phyloP scores from a whole-genome alignment of 805 yeast species.

The Metschnikowia rubicola region DNA sequence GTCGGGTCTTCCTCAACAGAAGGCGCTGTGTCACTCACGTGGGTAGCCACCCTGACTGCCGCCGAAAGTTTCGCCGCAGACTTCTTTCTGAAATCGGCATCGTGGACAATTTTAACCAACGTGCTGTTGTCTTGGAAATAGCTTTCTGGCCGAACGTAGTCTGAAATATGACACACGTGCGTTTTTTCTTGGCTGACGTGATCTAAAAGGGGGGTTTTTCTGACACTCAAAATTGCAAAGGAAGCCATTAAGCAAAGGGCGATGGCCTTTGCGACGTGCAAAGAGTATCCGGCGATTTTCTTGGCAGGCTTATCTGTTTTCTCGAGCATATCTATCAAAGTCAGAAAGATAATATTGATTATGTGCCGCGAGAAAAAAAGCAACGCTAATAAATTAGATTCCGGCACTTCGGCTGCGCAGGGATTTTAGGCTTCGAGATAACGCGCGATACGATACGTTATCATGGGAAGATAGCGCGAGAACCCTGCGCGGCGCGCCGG shows the following conservation, averaged over 20 bases:
- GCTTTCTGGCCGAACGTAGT: slow-evolving; percentile 2
- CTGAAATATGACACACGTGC: not conserved
- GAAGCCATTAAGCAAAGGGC: not conserved
- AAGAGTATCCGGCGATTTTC: not conserved
- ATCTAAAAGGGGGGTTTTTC: too few species aligned
- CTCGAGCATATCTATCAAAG: too few species aligned
- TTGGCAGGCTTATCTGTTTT: too few species aligned
- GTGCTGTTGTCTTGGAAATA: slow-evolving; percentile 1
- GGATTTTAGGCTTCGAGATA: too few species aligned
- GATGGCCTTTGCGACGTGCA: not conserved
- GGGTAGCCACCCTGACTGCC: slow-evolving; percentile 64
- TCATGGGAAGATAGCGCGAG: too few species aligned
- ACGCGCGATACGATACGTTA: too few species aligned
- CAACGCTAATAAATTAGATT: too few species aligned
- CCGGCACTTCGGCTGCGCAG: too few species aligned
- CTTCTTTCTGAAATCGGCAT: slow-evolving; percentile 11
- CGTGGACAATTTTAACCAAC: slow-evolving; percentile 23
- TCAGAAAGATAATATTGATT: too few species aligned
- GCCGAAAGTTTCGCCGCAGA: slow-evolving; percentile 48
- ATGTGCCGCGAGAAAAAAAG: too few species aligned
- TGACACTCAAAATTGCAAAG: not conserved
- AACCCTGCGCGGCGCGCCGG: too few species aligned
- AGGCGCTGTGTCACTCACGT: slow-evolving; percentile 50
- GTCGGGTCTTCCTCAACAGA: slow-evolving; percentile 45
- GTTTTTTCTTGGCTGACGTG: not conserved